Base-by-base conservation (phyloP, 2,329 filamentous ascomycete genomes). In the Didymella sp. region DNA sequence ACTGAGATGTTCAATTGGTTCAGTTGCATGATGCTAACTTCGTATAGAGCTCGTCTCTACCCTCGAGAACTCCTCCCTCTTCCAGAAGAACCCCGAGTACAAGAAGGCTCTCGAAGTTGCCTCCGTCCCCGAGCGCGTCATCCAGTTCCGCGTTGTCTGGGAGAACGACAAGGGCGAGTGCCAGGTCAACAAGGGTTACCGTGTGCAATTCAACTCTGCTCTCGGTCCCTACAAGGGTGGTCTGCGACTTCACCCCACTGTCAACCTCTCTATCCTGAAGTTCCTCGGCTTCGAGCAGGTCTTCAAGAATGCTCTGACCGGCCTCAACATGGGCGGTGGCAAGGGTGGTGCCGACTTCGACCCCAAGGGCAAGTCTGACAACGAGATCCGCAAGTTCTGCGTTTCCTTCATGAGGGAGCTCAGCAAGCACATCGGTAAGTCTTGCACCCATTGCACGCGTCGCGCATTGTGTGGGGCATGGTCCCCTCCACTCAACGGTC, bases 251-350 rank as follows among this genome's bases (percentile, higher is more conserved):
- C 95, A 99, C 80, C 95, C 94, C 61, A 88, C 89, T 11, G 91
- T 95, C 79, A 95, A 89, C 77, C 81, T 89, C 51, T 85, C 82
- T 55, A 83, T 86, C 73, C 87, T 99, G 73, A 99, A 99, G 84
- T 98, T 98, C 83, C 86, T 99, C 75, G 95, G 94, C 66, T 98
- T 98, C 74, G 95, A 99, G 87, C 95, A 98, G 83, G 96, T 94
- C 82, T 98, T 98, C 86, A 98, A 98, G 87, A 98, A 98, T 91
- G 95, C 95, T 68, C 83, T 98, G 69, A 98, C 95, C 61, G 95
- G 95, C 75, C 81, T 96, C 74, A 91, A 87, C 82, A 97, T 99
- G 88, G 95, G 95, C 66, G 95, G 95, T 82, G 95, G 90, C 75
- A 98, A 98, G 84, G 95, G 95, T 81, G 95, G 95, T 73, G 89